These are phyloP conservation scores for Bimuria novae-zelandiae DNA, from an alignment of 2,329 filamentous ascomycete genomes.

Conservation along the genomic window DNA sequence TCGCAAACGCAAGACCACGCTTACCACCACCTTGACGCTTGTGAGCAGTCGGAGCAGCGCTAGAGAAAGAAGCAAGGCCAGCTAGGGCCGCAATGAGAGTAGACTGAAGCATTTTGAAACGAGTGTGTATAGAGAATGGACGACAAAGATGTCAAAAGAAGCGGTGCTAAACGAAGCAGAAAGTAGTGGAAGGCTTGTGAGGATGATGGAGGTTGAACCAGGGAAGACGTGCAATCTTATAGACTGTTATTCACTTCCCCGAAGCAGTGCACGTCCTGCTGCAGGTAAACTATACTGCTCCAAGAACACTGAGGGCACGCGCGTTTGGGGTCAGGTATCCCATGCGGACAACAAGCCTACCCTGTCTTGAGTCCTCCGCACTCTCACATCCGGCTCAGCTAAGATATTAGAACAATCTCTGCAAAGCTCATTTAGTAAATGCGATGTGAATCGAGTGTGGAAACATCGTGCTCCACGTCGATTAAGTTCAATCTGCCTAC, in stretches of 20 bases:
- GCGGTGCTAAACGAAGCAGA: neutral
- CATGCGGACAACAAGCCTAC: slow-evolving; percentile 6
- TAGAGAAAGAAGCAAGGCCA: slow-evolving; percentile 32
- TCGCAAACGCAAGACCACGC: slow-evolving; percentile 36
- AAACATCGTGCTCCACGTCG: too few species aligned
- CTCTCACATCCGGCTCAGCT: slow-evolving; percentile 1
- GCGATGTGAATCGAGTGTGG: too few species aligned
- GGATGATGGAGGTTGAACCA: neutral
- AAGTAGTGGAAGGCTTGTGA: slow-evolving; percentile 6
- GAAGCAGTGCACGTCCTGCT: neutral
- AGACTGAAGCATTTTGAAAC: slow-evolving; percentile 25
- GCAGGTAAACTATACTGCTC: neutral
- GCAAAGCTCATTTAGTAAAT: too few species aligned
- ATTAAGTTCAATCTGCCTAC: neutral
- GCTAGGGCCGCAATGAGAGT: slow-evolving; percentile 34
- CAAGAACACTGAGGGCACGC: neutral
- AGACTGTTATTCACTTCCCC: neutral
- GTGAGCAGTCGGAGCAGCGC: slow-evolving; percentile 30
- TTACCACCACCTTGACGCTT: slow-evolving; percentile 30
- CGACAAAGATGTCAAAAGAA: slow-evolving; percentile 11
- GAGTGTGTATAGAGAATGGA: slow-evolving; percentile 13
- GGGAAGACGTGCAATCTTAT: slow-evolving; percentile 5
- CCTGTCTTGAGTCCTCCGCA: neutral
- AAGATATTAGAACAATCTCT: neutral
- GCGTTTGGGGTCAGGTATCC: neutral